A percentile compares a stretch with the other conserved stretches of the same genome.
phyloP scores from a whole-genome alignment of 805 yeast genomes.

The Pichia exigua region DNA sequence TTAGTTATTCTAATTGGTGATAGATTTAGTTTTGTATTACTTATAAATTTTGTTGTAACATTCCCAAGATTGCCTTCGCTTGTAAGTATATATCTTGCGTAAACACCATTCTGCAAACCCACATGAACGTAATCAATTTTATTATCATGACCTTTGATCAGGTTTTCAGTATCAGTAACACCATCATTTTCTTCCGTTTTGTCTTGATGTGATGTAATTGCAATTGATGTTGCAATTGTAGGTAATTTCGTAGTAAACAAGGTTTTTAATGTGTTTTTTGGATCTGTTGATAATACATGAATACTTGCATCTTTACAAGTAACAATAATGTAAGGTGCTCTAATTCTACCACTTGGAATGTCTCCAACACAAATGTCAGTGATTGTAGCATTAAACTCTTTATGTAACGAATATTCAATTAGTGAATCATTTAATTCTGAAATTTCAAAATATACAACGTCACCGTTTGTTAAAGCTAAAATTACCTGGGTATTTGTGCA shows the following conservation, averaged over 20 bases:
- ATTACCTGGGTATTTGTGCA: slow-evolving; percentile 62
- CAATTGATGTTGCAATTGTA: slow-evolving; percentile 34
- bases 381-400: slow-evolving; percentile 45
- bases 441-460: slow-evolving; percentile 75
- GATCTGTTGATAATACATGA: slow-evolving; percentile 55
- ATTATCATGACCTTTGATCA: slow-evolving; percentile 6
- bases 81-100: slow-evolving; percentile 56
- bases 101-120: slow-evolving; percentile 81
- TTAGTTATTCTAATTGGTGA: background rate
- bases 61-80: slow-evolving; percentile 55
- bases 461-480: slow-evolving; percentile 63
- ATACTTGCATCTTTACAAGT: slow-evolving; percentile 68
- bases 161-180: slow-evolving; percentile 6
- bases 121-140: slow-evolving; percentile 46
- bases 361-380: slow-evolving; percentile 44
- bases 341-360: slow-evolving; percentile 36
- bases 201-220: slow-evolving; percentile 21
- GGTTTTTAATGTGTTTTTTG: slow-evolving; percentile 50
- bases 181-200: slow-evolving; percentile 25
- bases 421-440: slow-evolving; percentile 53
- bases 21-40: slow-evolving; percentile 1
- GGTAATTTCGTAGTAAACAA: slow-evolving; percentile 60
- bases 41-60: slow-evolving; percentile 14
- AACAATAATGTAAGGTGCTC: slow-evolving; percentile 55
- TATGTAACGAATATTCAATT: slow-evolving; percentile 59